Base-by-base conservation (phyloP, 768 basidiomycete genomes). In the Boletus pseudo-olivaceus region DNA sequence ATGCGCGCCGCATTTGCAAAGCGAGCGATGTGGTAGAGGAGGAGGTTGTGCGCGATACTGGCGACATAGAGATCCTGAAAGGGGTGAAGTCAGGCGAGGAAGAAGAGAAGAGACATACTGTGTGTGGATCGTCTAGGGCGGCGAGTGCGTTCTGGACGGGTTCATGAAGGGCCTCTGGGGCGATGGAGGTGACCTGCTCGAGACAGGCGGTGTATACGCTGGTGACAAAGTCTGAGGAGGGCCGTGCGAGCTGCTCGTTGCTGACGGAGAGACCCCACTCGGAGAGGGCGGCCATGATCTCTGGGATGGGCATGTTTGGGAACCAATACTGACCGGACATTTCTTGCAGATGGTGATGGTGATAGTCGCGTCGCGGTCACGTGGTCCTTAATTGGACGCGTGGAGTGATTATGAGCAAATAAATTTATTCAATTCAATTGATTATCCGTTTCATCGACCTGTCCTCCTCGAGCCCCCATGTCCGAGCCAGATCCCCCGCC, bases 1-100 rank as follows among this genome's bases (percentile, higher is more conserved):
- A 90, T 82, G 61, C 84, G 77, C 6, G 91, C 87, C 0, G 89
- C 85, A 47, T 72, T 76, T 3, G 89, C 88, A 32, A 93, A 82
- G 41, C 89, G 84, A 26, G 80, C 76, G 87, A 91, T 72, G 63
- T 92, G 89, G 65, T 82, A 81, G 11, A 88, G 73, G 45, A 91
- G 74, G 34, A 91, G 65, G 66, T 84, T 88, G 56, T 79, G 80
- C 2, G 78, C 74, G 34, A 90, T 67, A 29, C 84, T 81, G 20
- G 80, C 64, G 2, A 74, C 59, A 64, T 87, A 89, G 23, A 90
- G 69, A 49, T 92, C 90, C 89, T 92, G 53, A 15, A 4, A 2
- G 30, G 30, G 34, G 39, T 53, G 29, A 60, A 54, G 12, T 0
- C 1, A 15, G 3, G 12, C 3, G 34, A 1, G 19, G 27, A 0